Evolutionary conservation across 2,329 filamentous ascomycete species (phyloP), one percentile per base, ranked within the genome.

Genomic region (Ophiostoma fasciatum): DNA sequence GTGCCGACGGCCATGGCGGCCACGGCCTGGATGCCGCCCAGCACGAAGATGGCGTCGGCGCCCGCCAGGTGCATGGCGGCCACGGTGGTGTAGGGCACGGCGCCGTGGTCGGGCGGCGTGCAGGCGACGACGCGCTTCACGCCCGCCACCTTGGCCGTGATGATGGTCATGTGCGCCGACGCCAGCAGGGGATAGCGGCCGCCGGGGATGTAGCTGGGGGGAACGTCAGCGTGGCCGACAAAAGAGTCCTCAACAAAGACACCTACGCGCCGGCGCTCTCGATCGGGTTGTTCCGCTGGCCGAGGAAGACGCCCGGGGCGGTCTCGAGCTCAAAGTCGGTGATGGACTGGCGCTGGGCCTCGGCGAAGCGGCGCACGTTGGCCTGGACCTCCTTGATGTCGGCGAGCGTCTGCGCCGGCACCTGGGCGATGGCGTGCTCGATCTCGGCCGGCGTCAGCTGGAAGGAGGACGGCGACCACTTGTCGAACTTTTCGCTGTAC

Each of bases 1-100:
- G 64, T 66, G 17, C 67, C 68, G 21, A 68, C 60, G 10, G 67
- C 66, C 51, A 75, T 73, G 31, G 71, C 71, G n/a, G 69, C 72
- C 37, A 74, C 71, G 28, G 67, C 67, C 46, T 71, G 67, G 0
- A 64, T 62, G 3, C 67, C 66, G 14, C 63, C 66, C 2, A 69
- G 52, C 29, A 69, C 54, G 42, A 53, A 65, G 42, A 69, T 68
- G 19, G 60, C 58, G 42, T 68, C 64, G 4, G 64, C 64, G 0
- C 64, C 63, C 2, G 64, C 64, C 3, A 62, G 48, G 41, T 63
- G 55, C 52, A 64, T 63, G 1, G 66, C 66, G 0, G 66, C 63
- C 4, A 71, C 53, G 0, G 66, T 69, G 0, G 62, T 58, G 29
- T 54, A 46, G 0, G 66, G 66, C 17, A 71, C 54, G 34, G 61